Percentiles rank a stretch among this genome's conserved stretches.
Conservation (phyloP, 179 eudicot genomes). For the Gypsophila paniculata region DNA sequence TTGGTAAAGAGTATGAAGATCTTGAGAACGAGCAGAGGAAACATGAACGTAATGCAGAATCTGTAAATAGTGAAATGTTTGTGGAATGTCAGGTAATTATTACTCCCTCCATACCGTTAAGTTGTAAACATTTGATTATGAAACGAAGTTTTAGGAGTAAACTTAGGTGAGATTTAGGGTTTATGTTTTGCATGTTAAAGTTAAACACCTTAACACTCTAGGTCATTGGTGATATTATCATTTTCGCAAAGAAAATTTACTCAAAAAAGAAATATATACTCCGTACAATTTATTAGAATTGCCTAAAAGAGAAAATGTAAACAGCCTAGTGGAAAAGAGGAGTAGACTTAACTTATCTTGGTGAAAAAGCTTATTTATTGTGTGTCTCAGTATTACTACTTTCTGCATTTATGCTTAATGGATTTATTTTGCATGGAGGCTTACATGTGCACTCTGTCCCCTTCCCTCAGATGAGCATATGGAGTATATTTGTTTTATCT, state of each 20-base stretch:
- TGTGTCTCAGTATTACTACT: neutral
- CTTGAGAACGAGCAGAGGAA: conserved; percentile 74
- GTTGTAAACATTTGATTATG: no score
- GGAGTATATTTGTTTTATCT: neutral
- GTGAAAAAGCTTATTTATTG: neutral
- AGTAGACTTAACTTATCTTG: neutral
- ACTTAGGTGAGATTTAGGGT: no score
- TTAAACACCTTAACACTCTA: no score
- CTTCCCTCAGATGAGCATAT: neutral
- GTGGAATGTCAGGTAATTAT: conserved; percentile 86
- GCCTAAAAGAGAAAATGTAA: no score
- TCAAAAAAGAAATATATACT: no score
- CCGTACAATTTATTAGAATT: no score
- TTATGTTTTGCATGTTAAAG: no score
- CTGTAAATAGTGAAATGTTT: conserved; percentile 87
- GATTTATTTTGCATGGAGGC: neutral
- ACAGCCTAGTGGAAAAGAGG: no score
- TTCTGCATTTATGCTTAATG: neutral
- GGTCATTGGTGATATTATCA: no score
- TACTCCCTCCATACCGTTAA: neutral
- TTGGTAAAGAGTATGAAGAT: conserved; percentile 50
- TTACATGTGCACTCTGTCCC: neutral
- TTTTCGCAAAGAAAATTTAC: no score
- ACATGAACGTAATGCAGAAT: conserved; percentile 86
- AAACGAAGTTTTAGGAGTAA: no score